Conservation (phyloP, 768 basidiomycete genomes). For the Termitomyces eurrhizus region DNA sequence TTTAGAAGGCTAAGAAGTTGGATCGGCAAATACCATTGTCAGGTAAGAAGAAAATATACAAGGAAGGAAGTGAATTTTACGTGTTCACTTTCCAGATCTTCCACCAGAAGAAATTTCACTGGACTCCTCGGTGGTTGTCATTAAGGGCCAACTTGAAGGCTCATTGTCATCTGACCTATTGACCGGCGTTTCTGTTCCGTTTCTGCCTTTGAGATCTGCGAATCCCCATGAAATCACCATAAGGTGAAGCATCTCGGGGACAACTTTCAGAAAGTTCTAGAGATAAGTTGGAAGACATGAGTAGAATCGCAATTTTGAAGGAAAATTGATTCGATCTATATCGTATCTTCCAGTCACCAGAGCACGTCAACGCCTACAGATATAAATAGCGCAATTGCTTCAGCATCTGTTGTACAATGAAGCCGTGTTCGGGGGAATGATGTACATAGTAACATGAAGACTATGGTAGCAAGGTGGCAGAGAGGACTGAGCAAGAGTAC, state of each 20-base stretch:
- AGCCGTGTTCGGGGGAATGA: not conserved
- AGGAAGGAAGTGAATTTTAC: slow-evolving; percentile 34
- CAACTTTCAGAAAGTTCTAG: not conserved
- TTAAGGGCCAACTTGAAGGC: not conserved
- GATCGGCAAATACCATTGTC: slow-evolving; percentile 32
- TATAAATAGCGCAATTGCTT: not conserved
- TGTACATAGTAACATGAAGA: not conserved
- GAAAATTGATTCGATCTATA: not conserved
- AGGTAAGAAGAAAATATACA: not conserved
- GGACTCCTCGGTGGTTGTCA: slow-evolving; percentile 17
- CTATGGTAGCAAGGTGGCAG: not conserved
- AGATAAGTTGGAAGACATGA: no score
- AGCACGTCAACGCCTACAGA: not conserved
- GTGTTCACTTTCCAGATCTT: slow-evolving; percentile 41
- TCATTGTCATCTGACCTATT: not conserved
- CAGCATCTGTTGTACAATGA: not conserved
- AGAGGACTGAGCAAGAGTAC: not conserved
- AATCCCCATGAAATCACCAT: not conserved
- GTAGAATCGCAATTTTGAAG: not conserved
- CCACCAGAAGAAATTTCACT: slow-evolving; percentile 45
- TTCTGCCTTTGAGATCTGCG: not conserved
- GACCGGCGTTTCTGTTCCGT: not conserved
- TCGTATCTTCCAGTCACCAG: not conserved
- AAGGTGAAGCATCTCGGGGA: not conserved
- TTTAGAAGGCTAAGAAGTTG: slow-evolving; percentile 3